Evolutionary conservation across 108 stramenopile genomes (phyloP), one percentile per base, ranked within the genome.

Genomic region (Pseudonitzschia pungens): DNA sequence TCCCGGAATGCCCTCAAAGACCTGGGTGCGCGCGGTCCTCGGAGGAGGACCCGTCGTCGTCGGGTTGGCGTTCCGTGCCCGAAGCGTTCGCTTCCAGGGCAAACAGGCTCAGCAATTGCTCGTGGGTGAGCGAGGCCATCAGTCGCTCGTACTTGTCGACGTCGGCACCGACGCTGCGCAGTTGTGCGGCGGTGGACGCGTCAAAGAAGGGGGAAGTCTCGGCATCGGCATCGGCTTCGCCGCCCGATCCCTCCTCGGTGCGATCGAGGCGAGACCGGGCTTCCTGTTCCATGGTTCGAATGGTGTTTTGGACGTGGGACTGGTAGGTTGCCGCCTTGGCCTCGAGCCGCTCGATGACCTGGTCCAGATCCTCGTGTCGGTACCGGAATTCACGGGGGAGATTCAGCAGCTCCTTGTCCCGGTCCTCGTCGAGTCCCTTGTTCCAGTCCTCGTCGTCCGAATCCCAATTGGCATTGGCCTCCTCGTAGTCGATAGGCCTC

Each of bases 321-420:
- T 84, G 67, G 33, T 80, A 52, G 12, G 63, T 57, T 21, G 65
- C 63, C 36, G 81, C 72, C 77, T 86, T 88, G 12, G 53, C 62
- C 66, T 87, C 82, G 26, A 94, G 72, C n/a, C 85, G 68, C 32
- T 84, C 77, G 32, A 89, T 80, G 20, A 92, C 81, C 86, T 87
- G 88, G 63, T 92, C 90, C 21, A 95, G 70, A 70, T 95, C 91
- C 11, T 86, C 87, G 59, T 83, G 84, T 2, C 79, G 84, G 59
- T 82, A 84, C 20, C 83, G 79, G 15, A 63, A 55, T 40, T 76
- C 72, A 15, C 57, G 72, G 5, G 84, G 87, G n/a, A 71, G 62
- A n/a, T 72, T 65, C 55, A 88, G 32, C 21, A 85, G 54, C 36
- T 85, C 83, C 8, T 40, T 43, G 32, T 74, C 69, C 8, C 83